Evolutionary conservation across 345 rosid species (phyloP), one percentile per base, ranked within the genome.

Genomic region (Pugionium dolabratum): DNA sequence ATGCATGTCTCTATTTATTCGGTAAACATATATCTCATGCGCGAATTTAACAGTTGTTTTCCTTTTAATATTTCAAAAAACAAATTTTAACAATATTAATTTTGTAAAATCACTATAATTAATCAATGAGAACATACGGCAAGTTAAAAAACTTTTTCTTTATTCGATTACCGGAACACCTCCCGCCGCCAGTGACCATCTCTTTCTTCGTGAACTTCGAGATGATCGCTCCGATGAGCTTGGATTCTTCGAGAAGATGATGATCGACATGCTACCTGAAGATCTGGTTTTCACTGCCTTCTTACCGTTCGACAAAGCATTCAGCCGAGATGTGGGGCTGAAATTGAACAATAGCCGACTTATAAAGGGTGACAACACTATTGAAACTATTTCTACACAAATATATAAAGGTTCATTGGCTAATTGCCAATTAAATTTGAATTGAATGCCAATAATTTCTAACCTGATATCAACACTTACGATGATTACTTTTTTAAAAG

Each of bases 271-370:
- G 98, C 69, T 92, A 55, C 96, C 97, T 0, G 76, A 75, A 44
- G 94, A 85, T 78, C 95, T 89, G 27, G 79, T 83, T 41, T 87
- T 92, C 75, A 92, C 98, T 0, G 77, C 89, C 63, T 92, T 86
- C 33, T 61, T 92, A 37, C 96, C 98, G 30, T 85, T 93, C 0
- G 81, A 76, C 36, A 66, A 49, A 47, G 83, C 95, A 30, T 87
- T 89, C 28, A 51, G 54, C 55, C 91, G 82, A 7, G 91, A 89
- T 71, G 74, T 92, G 27, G 72, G 78, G 64, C 64, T 87, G 30
- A 76, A 35, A 29, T 25, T 3, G 8, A 75, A 77, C 37, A 55
- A 33, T 5, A 77, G 84, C 70, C 30, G 6, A 18, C 0, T 18
- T 18, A 18, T 18, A 18, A 18, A 18, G 18, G 18, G 18, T 18